Evolutionary conservation across 176 grass and related monocot genomes (phyloP).

Genomic region (Melocanna baccifera): DNA sequence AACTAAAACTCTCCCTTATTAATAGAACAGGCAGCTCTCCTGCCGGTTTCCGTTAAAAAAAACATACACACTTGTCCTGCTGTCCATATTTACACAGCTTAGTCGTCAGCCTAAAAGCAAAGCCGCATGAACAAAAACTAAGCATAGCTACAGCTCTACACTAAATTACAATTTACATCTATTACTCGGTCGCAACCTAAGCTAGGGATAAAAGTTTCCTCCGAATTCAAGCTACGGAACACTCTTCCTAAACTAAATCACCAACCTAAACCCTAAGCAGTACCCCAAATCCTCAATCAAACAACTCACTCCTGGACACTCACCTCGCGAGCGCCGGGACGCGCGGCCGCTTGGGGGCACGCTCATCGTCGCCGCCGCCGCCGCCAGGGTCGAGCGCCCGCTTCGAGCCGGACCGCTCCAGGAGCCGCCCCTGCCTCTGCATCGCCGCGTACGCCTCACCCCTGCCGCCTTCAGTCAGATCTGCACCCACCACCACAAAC

Average conservation of each 20-base stretch:
- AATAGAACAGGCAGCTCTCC: no score
- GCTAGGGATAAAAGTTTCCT: neutral
- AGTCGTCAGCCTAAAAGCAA: neutral
- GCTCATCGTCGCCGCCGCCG: conserved; percentile 25
- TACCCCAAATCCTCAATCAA: neutral
- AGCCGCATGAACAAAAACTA: neutral
- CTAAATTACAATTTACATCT: neutral
- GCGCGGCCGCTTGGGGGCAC: conserved; percentile 42
- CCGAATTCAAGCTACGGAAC: neutral
- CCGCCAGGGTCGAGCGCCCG: conserved; percentile 44
- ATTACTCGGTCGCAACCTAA: neutral
- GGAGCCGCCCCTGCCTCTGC: conserved; percentile 43
- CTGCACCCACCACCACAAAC: conserved; percentile 15
- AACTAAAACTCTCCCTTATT: no score
- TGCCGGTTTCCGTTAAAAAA: no score
- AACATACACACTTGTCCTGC: neutral
- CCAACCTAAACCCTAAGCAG: neutral
- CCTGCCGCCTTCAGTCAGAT: conserved; percentile 14
- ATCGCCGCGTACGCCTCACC: conserved; percentile 26
- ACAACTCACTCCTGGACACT: neutral
- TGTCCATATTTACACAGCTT: neutral
- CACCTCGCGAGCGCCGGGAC: conserved; percentile 59
- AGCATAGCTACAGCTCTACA: neutral
- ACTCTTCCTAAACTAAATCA: neutral
- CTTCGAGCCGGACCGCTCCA: conserved; percentile 52